Percentiles rank a stretch among this genome's conserved stretches.
Conservation (phyloP, 768 basidiomycete genomes). For the Boletus sensibilis region DNA sequence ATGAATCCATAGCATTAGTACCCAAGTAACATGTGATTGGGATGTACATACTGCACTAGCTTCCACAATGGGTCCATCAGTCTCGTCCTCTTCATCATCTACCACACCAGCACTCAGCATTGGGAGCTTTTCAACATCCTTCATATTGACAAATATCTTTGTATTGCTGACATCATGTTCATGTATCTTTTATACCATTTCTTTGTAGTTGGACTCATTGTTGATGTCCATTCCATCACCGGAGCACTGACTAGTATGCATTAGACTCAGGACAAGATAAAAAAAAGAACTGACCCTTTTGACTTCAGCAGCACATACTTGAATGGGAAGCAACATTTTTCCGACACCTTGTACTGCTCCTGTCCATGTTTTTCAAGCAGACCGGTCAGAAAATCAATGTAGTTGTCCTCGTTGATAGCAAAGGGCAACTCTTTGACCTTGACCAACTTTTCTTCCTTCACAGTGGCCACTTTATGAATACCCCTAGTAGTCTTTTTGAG, state of each 20-base stretch:
- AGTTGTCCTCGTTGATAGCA: background rate
- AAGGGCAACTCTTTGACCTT: slow-evolving; percentile 5
- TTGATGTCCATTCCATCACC: slow-evolving; percentile 9
- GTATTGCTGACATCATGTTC: background rate
- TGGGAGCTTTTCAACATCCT: background rate
- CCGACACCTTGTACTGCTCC: no score
- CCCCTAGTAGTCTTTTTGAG: background rate
- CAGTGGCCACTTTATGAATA: background rate
- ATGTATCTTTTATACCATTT: slow-evolving; percentile 15
- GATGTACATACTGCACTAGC: no score
- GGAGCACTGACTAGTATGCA: background rate
- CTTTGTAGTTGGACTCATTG: slow-evolving; percentile 8
- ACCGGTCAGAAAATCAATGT: slow-evolving; percentile 4
- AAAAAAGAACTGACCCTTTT: background rate
- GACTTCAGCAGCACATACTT: slow-evolving; percentile 2
- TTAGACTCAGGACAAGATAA: background rate
- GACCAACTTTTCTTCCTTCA: background rate
- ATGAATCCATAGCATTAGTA: no score
- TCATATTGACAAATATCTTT: slow-evolving; percentile 12
- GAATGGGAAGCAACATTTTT: slow-evolving; percentile 18
- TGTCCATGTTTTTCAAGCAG: no score
- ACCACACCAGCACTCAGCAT: no score
- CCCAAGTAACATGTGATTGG: no score
- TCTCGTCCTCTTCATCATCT: no score
- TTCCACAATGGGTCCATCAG: no score